Conservation (phyloP, 306 rosid species). For the Rosa multiflora region DNA sequence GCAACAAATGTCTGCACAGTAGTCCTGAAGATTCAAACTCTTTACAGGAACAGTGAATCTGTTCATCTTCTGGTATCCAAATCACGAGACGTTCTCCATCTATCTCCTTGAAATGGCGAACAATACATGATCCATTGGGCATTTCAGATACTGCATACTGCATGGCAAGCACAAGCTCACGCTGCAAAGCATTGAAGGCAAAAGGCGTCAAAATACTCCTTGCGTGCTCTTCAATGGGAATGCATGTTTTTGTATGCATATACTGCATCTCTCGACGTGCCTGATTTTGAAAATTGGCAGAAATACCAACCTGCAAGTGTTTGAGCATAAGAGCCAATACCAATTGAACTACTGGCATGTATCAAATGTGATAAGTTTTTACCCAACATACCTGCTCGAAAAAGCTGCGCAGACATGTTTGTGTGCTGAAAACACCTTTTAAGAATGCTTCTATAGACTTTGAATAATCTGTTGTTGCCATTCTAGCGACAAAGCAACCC, state of each 20-base stretch:
- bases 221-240: conserved; percentile 90
- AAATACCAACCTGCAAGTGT: conserved; percentile 61
- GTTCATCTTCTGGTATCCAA: conserved; percentile 76
- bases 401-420: conserved; percentile 77
- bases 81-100: conserved; percentile 66
- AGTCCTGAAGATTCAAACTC: conserved; percentile 93
- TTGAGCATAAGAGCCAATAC: conserved; percentile 27
- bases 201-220: conserved; percentile 74
- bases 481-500: conserved; percentile 78
- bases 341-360: conserved; percentile 18
- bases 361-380: not conserved
- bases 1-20: conserved; percentile 82
- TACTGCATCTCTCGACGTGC: conserved; percentile 57
- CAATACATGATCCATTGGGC: conserved; percentile 69
- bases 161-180: conserved; percentile 68
- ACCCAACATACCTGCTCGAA: conserved; percentile 71
- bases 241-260: conserved; percentile 62
- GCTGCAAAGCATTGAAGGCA: conserved; percentile 81
- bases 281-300: conserved; percentile 62
- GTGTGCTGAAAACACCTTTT: conserved; percentile 61
- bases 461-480: conserved; percentile 56
- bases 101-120: conserved; percentile 76
- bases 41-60: conserved; percentile 87
- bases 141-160: conserved; percentile 79
- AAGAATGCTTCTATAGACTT: conserved; percentile 64